Evolutionary conservation across 2,329 filamentous ascomycete species (phyloP).

Genomic region (Cordyceps tenuipes): DNA sequence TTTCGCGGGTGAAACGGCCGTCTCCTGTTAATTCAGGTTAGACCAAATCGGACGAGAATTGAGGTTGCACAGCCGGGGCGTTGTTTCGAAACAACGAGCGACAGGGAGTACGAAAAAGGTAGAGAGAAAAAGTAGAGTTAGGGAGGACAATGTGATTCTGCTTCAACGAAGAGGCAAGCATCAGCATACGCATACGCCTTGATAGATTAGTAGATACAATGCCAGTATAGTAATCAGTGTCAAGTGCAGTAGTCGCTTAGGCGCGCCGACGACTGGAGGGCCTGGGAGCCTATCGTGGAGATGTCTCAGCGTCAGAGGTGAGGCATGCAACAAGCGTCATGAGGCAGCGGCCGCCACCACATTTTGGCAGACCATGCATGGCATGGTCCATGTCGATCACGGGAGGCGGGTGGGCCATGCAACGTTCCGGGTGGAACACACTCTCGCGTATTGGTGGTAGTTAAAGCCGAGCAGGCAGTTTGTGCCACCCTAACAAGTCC

Average conservation of each 20-base stretch:
- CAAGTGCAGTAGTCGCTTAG: neutral
- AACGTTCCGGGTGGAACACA: neutral
- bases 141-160: too few species aligned
- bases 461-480: neutral
- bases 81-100: neutral
- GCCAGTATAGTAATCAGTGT: neutral
- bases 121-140: neutral
- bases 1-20: neutral
- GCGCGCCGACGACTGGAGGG: neutral
- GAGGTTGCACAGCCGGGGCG: neutral
- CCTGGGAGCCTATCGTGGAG: neutral
- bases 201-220: too few species aligned
- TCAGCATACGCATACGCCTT: too few species aligned
- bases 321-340: slow-evolving; percentile 1
- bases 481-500: neutral
- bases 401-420: neutral
- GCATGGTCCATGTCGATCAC: slow-evolving; percentile 4
- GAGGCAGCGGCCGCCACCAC: neutral
- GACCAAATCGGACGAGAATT: neutral
- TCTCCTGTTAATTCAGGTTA: neutral
- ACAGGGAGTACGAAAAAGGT: neutral
- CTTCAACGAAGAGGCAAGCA: too few species aligned
- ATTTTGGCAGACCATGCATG: neutral
- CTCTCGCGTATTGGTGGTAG: neutral
- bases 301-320: slow-evolving; percentile 1